Percentiles rank a stretch among this genome's conserved stretches.
Conservation (phyloP, 176 grass and related monocot species). For the Zoysia japonica region DNA sequence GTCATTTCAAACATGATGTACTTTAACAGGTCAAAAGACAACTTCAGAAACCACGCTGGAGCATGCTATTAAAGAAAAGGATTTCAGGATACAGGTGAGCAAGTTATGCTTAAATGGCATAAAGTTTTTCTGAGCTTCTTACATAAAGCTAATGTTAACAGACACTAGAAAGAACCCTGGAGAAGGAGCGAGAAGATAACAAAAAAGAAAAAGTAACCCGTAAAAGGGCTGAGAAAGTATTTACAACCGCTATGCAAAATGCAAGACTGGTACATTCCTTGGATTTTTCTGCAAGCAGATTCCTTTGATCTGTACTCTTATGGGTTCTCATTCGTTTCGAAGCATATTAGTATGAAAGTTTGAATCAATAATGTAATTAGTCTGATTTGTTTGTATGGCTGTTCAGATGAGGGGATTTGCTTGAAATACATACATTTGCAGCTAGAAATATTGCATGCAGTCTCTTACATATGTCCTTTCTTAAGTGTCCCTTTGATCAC, state of each 20-base stretch:
- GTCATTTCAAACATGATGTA: conserved; percentile 41
- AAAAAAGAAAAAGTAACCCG: conserved; percentile 58
- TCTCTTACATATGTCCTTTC: background rate
- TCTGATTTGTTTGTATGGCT: background rate
- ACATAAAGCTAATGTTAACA: conserved; percentile 43
- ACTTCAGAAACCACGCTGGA: conserved; percentile 53
- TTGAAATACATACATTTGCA: background rate
- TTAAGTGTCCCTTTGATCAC: background rate
- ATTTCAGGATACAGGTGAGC: conserved; percentile 90
- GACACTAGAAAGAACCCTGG: conserved; percentile 89
- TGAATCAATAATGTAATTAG: background rate
- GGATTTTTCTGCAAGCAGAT: conserved; percentile 11
- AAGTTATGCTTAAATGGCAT: conserved; percentile 11
- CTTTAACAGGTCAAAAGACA: conserved; percentile 68
- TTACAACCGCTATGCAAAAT: conserved; percentile 24
- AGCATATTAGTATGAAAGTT: background rate
- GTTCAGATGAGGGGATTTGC: background rate
- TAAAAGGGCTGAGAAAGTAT: conserved; percentile 46
- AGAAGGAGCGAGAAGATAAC: conserved; percentile 73
- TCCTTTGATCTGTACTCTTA: background rate
- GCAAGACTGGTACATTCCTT: conserved; percentile 46
- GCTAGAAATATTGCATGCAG: background rate
- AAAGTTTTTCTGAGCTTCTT: conserved; percentile 28
- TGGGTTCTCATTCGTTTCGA: background rate
- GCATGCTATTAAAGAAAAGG: conserved; percentile 77